phyloP scores from a whole-genome alignment of 2,329 filamentous ascomycete genomes.

The Bipolaris cookei region DNA sequence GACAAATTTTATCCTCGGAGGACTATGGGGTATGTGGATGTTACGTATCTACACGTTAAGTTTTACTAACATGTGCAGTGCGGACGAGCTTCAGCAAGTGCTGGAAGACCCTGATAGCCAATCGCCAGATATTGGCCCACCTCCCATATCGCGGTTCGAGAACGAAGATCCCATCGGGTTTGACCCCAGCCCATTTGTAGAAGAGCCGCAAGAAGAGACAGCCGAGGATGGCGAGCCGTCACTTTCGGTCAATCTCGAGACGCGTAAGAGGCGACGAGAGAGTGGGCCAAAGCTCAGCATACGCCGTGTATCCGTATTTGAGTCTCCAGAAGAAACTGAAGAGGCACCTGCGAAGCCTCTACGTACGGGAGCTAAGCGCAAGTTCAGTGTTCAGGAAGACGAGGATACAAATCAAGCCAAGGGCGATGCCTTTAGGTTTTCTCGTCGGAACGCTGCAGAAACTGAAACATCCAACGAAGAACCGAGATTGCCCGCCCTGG shows the following conservation, averaged over 20 bases:
- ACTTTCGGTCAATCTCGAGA: slow-evolving; percentile 59
- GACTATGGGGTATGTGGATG: slow-evolving; percentile 67
- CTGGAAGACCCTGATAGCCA: slow-evolving; percentile 63
- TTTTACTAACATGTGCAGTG: slow-evolving; percentile 50
- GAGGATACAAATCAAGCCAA: slow-evolving; percentile 48
- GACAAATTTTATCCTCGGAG: slow-evolving; percentile 70
- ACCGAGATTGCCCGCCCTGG: slow-evolving; percentile 26
- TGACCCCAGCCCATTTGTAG: slow-evolving; percentile 38
- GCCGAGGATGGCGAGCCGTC: slow-evolving; percentile 47
- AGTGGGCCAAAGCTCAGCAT: slow-evolving; percentile 54
- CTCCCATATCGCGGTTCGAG: slow-evolving; percentile 61
- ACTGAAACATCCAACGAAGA: slow-evolving; percentile 26
- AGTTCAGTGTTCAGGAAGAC: slow-evolving; percentile 61
- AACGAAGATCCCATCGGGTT: slow-evolving; percentile 57
- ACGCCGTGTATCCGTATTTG: slow-evolving; percentile 53
- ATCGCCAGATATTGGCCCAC: slow-evolving; percentile 71
- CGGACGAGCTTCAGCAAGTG: slow-evolving; percentile 62
- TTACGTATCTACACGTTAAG: slow-evolving; percentile 3
- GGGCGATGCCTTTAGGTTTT: slow-evolving; percentile 56
- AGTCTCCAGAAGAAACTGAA: slow-evolving; percentile 46
- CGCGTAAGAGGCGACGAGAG: slow-evolving; percentile 59
- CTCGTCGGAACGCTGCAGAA: slow-evolving; percentile 43
- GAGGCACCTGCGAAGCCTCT: slow-evolving; percentile 36
- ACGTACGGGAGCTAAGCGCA: slow-evolving; percentile 62
- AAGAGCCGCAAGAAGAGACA: slow-evolving; percentile 38